Conservation (phyloP, 108 stramenopile genomes). For the Nitzschia sp. region DNA sequence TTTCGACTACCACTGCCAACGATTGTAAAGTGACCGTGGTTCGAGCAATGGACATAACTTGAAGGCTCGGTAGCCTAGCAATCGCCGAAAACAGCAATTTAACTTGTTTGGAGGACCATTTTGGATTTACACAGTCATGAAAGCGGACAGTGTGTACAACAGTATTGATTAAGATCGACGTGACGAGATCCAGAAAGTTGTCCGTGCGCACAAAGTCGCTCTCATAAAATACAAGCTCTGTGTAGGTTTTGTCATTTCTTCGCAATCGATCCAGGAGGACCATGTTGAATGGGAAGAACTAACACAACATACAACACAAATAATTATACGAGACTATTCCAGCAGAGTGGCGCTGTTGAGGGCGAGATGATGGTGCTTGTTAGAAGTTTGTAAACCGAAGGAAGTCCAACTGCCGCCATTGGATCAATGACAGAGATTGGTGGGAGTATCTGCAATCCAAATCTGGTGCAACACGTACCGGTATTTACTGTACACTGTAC, state of each 20-base stretch:
- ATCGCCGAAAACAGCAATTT: background rate
- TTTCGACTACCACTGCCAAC: background rate
- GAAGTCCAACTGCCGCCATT: no score
- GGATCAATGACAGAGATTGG: no score
- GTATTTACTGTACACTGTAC: no score
- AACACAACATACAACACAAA: no score
- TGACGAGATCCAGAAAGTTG: background rate
- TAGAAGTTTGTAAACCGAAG: no score
- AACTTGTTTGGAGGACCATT: background rate
- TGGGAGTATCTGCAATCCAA: no score
- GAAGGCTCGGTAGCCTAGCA: background rate
- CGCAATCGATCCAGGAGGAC: background rate
- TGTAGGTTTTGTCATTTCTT: background rate
- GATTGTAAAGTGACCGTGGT: background rate
- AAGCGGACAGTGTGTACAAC: background rate
- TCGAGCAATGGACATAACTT: background rate
- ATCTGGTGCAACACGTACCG: no score
- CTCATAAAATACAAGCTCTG: background rate
- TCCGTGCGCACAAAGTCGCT: background rate
- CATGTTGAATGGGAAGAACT: no score
- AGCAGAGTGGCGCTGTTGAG: no score
- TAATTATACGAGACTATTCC: no score
- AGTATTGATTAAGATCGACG: background rate
- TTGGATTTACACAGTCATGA: background rate
- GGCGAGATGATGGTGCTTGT: no score